Conservation (phyloP, 768 basidiomycete species). For the Cyathus striatus region DNA sequence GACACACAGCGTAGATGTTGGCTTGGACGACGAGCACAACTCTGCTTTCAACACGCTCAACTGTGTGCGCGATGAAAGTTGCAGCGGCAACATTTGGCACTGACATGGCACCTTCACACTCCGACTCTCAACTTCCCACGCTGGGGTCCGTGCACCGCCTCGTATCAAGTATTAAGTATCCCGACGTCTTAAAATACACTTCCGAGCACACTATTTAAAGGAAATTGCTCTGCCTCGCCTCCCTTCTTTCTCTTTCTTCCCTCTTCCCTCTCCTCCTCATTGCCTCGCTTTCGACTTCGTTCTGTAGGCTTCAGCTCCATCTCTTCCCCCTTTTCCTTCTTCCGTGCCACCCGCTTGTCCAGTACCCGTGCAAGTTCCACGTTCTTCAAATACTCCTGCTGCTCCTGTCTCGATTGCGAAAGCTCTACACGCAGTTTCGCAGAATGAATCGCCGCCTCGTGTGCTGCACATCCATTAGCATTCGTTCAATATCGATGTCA, state of each 20-base stretch:
- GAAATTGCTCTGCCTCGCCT: conserved; percentile 2
- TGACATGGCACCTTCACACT: conserved; percentile 31
- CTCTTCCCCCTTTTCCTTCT: conserved; percentile 52
- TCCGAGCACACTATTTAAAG: conserved; percentile 39
- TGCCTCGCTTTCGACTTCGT: conserved; percentile 22
- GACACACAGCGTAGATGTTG: conserved; percentile 44
- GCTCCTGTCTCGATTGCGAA: conserved; percentile 81
- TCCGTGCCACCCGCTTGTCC: conserved; percentile 72
- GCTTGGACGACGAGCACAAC: conserved; percentile 37
- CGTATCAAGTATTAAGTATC: conserved; percentile 1
- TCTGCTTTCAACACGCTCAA: conserved; percentile 32
- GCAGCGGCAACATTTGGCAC: conserved; percentile 14
- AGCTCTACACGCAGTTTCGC: conserved; percentile 91
- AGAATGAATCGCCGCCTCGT: conserved; percentile 85
- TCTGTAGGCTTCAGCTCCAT: conserved; percentile 34
- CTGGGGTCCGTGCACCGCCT: conserved; percentile 26
- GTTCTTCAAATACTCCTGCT: conserved; percentile 88
- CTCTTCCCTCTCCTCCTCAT: conserved; percentile 8
- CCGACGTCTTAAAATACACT: conserved; percentile 44
- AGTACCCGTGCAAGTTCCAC: conserved; percentile 89
- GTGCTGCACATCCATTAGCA: conserved; percentile 46
- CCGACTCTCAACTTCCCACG: conserved; percentile 28
- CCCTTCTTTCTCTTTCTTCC: conserved; percentile 5
- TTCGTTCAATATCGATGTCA: not conserved
- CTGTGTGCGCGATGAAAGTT: conserved; percentile 61